Percentiles rank a stretch among this genome's conserved stretches.
Evolutionary conservation across 2,329 filamentous ascomycete genomes (phyloP).

Genomic region (Paraphaeosphaeria sporulosa): DNA sequence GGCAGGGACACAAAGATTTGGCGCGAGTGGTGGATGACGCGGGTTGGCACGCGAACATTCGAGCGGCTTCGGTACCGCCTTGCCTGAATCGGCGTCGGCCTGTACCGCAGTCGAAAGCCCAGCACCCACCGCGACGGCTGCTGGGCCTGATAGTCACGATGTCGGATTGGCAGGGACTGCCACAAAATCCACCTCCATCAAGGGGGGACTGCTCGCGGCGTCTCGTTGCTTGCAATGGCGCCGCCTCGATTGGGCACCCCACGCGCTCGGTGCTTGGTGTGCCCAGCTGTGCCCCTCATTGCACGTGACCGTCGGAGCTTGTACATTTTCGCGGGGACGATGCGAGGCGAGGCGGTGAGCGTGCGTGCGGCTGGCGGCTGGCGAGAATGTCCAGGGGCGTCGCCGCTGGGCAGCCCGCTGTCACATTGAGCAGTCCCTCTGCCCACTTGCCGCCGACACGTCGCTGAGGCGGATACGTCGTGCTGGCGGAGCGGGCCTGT

Average conservation of each 20-base stretch:
- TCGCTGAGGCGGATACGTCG: slow-evolving; percentile 27
- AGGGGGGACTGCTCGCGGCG: neutral
- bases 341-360: slow-evolving; percentile 44
- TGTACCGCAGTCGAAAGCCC: too few species aligned
- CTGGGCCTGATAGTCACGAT: slow-evolving; percentile 12
- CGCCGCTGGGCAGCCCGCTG: slow-evolving; percentile 20
- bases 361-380: slow-evolving; percentile 36
- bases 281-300: slow-evolving; percentile 33
- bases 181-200: too few species aligned
- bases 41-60: slow-evolving; percentile 23
- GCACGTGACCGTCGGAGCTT: slow-evolving; percentile 43
- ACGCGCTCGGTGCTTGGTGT: slow-evolving; percentile 7
- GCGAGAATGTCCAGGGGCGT: slow-evolving; percentile 23
- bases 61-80: slow-evolving; percentile 25
- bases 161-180: neutral
- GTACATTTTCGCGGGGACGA: slow-evolving; percentile 49
- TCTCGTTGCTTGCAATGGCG: neutral
- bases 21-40: slow-evolving; percentile 25
- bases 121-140: neutral
- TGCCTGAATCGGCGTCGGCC: neutral
- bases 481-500: slow-evolving; percentile 22
- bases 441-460: slow-evolving; percentile 13
- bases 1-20: slow-evolving; percentile 20
- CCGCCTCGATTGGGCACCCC: neutral
- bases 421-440: slow-evolving; percentile 19